Evolutionary conservation across 495 filamentous ascomycete genomes (phyloP).

Genomic region (Penicillium simplicissimum): DNA sequence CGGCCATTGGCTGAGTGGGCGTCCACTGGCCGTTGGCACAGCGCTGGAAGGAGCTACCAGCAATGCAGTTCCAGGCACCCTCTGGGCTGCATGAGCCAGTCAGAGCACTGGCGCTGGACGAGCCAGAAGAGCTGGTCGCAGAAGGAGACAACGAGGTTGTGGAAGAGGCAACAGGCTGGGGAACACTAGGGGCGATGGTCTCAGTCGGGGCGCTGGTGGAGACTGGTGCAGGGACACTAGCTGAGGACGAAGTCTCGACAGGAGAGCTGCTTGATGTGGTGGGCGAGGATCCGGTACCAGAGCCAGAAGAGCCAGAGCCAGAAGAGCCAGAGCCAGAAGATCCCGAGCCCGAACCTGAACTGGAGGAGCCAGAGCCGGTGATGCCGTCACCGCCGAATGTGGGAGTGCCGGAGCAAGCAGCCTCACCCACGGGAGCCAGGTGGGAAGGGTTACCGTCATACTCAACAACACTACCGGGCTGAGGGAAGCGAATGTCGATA

Average conservation of each 20-base stretch:
- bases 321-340: constrained; percentile 10
- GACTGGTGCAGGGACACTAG: constrained; percentile 26
- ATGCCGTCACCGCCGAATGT: constrained; percentile 31
- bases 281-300: constrained; percentile 9
- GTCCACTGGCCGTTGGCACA: constrained; percentile 67
- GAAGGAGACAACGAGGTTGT: constrained; percentile 20
- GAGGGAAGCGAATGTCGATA: constrained; percentile 65
- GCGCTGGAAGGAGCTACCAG: constrained; percentile 57
- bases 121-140: constrained; percentile 16
- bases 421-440: constrained; percentile 27
- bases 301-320: constrained; percentile 10
- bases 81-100: constrained; percentile 42
- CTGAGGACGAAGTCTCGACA: constrained; percentile 29
- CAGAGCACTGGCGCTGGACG: constrained; percentile 30
- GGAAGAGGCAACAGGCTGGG: constrained; percentile 19
- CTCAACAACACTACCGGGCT: constrained; percentile 66
- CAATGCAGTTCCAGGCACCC: constrained; percentile 64
- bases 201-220: constrained; percentile 19
- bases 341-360: constrained; percentile 18
- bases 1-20: constrained; percentile 49
- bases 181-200: constrained; percentile 12
- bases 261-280: constrained; percentile 15
- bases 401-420: constrained; percentile 38
- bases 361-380: constrained; percentile 14
- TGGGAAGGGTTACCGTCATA: constrained; percentile 28